Conservation (phyloP, 73 alveolate genomes). For the Tetrahymena borealis region DNA sequence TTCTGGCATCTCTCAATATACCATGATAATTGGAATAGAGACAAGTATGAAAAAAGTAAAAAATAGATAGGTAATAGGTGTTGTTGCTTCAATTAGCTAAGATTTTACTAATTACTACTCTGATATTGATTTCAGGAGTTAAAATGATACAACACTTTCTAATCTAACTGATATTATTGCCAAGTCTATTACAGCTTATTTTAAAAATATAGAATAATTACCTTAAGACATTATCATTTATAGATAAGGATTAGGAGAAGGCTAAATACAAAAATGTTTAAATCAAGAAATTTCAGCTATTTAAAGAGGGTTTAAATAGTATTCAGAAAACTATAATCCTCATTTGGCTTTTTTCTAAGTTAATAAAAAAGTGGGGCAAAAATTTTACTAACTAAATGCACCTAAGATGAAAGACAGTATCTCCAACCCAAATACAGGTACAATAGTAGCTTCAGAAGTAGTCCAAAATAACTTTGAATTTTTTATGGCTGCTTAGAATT, state of each 20-base stretch:
- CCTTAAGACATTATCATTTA: constrained; percentile 17
- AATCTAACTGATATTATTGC: not conserved
- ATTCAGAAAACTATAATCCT: not conserved
- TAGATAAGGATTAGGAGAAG: constrained; percentile 32
- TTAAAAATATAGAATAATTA: not conserved
- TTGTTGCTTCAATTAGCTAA: constrained; percentile 44
- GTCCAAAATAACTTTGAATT: constrained; percentile 59
- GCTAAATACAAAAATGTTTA: not conserved
- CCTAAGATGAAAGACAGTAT: constrained; percentile 31
- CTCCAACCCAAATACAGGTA: constrained; percentile 66
- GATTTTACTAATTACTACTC: constrained; percentile 34
- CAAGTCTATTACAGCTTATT: constrained; percentile 1
- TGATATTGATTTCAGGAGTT: not conserved
- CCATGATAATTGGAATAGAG: constrained; percentile 54
- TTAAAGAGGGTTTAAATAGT: not conserved
- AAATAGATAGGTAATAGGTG: constrained; percentile 22
- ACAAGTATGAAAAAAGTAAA: constrained; percentile 33
- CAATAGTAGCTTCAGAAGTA: constrained; percentile 59
- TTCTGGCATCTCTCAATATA: constrained; percentile 9
- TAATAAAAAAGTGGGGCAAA: constrained; percentile 53
- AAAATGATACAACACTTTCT: not conserved
- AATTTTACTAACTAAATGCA: constrained; percentile 30
- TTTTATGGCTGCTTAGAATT: constrained; percentile 62
- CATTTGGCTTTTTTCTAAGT: constrained; percentile 48
- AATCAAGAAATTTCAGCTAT: not conserved